Evolutionary conservation across 805 yeast species (phyloP).

Genomic region (Yamadazyma insecticola): DNA sequence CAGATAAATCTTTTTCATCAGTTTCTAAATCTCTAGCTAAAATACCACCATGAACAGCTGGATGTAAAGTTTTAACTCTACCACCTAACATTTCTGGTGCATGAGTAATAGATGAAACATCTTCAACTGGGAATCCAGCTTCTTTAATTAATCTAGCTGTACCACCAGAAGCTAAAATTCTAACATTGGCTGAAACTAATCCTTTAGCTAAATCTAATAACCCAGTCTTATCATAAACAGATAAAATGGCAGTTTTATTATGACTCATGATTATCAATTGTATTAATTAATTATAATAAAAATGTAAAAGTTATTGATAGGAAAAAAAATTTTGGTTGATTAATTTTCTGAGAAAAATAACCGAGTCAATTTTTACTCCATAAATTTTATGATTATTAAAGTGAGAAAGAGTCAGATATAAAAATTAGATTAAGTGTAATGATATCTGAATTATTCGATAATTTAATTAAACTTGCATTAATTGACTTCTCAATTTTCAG

Average conservation of each 20-base stretch:
- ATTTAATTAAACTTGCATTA: too few relatives aligned
- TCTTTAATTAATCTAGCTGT: constrained; percentile 92
- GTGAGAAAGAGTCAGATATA: too few relatives aligned
- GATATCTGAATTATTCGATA: too few relatives aligned
- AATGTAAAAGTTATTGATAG: neutral
- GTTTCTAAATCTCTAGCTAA: constrained; percentile 88
- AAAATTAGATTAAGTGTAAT: too few relatives aligned
- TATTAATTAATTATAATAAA: too few relatives aligned
- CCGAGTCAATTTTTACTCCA: too few relatives aligned
- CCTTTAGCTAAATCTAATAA: constrained; percentile 95
- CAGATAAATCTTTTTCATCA: constrained; percentile 83
- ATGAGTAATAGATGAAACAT: constrained; percentile 89
- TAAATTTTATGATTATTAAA: too few relatives aligned
- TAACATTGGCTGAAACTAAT: constrained; percentile 77
- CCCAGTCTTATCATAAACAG: constrained; percentile 97
- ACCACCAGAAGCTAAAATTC: constrained; percentile 96
- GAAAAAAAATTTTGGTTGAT: too few relatives aligned
- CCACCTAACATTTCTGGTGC: constrained; percentile 99
- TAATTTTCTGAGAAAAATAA: neutral
- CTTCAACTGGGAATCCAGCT: constrained; percentile 97
- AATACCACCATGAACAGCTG: constrained; percentile 98
- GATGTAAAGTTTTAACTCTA: constrained; percentile 96
- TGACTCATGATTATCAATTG: constrained; percentile 15
- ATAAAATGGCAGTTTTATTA: constrained; percentile 85
- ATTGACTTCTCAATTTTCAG: too few relatives aligned